phyloP scores from a whole-genome alignment of 78 protist genomes.

The Capsaspora owczarzaki region DNA sequence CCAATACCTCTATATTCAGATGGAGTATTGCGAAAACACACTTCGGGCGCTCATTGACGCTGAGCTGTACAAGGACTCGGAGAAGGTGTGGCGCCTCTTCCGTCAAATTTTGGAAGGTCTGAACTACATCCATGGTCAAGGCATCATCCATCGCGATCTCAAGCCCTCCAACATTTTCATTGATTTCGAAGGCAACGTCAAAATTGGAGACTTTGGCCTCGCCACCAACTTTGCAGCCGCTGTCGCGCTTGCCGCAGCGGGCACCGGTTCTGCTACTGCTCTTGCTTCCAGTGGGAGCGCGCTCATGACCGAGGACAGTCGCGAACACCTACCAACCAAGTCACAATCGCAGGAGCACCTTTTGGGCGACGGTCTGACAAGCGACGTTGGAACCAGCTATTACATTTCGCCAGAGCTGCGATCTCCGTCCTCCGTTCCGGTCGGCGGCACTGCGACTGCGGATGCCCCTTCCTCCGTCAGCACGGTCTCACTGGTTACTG shows the following conservation, averaged over 20 bases:
- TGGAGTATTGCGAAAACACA: slow-evolving; percentile 28
- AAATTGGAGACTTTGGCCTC: slow-evolving; percentile 38
- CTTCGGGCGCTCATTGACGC: slow-evolving; percentile 1
- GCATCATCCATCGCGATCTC: slow-evolving; percentile 32
- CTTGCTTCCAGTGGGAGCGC: too few species aligned
- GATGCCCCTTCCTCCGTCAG: too few species aligned
- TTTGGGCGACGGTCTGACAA: too few species aligned
- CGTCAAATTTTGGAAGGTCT: slow-evolving; percentile 20
- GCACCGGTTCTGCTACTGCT: too few species aligned
- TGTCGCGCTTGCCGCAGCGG: too few species aligned
- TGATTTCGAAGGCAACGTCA: neutral
- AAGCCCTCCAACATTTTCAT: slow-evolving; percentile 34
- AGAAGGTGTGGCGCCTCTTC: neutral
- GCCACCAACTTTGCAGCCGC: neutral
- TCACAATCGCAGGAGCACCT: too few species aligned
- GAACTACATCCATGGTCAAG: slow-evolving; percentile 13
- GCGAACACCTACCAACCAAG: too few species aligned
- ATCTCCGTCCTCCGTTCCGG: too few species aligned
- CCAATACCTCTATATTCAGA: slow-evolving; percentile 28
- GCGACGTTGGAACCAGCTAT: too few species aligned
- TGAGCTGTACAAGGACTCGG: neutral
- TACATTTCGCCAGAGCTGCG: neutral
- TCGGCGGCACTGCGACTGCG: too few species aligned
- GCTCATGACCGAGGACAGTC: too few species aligned
- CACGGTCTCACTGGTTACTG: too few species aligned